phyloP scores from a whole-genome alignment of 306 rosid genomes.

The Glycine soja region DNA sequence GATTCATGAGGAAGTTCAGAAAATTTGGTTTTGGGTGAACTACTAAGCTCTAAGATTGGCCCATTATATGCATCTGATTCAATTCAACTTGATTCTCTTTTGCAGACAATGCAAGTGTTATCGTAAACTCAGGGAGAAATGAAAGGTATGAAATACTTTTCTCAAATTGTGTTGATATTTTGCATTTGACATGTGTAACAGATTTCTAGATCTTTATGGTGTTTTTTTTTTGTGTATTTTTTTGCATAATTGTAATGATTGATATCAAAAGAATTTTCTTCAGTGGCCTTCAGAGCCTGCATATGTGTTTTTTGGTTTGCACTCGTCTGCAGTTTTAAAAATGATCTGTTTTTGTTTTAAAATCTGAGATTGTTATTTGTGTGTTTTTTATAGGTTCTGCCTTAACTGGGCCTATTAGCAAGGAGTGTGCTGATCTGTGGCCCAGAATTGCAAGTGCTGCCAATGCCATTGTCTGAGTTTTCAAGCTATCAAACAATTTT shows the following conservation, averaged over 20 bases:
- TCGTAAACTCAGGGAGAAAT: conserved; percentile 69
- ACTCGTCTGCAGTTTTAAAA: background rate
- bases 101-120: conserved; percentile 67
- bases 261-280: background rate
- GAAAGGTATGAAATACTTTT: conserved; percentile 51
- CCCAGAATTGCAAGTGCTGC: conserved; percentile 70
- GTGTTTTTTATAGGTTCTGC: conserved; percentile 58
- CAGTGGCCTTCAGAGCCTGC: background rate
- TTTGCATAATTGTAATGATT: background rate
- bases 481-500: background rate
- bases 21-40: background rate
- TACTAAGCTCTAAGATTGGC: background rate
- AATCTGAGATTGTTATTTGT: background rate
- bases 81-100: background rate
- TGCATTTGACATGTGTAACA: background rate
- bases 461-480: conserved; percentile 56
- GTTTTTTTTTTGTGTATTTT: no score
- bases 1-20: background rate
- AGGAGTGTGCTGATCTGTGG: conserved; percentile 76
- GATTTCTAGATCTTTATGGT: no score
- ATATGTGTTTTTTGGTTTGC: background rate
- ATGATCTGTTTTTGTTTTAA: background rate
- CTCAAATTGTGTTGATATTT: background rate
- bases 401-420: conserved; percentile 66
- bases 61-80: conserved; percentile 15